Evolutionary conservation across 305 asterid genomes (phyloP).

Genomic region (Fraxinus latifolia): DNA sequence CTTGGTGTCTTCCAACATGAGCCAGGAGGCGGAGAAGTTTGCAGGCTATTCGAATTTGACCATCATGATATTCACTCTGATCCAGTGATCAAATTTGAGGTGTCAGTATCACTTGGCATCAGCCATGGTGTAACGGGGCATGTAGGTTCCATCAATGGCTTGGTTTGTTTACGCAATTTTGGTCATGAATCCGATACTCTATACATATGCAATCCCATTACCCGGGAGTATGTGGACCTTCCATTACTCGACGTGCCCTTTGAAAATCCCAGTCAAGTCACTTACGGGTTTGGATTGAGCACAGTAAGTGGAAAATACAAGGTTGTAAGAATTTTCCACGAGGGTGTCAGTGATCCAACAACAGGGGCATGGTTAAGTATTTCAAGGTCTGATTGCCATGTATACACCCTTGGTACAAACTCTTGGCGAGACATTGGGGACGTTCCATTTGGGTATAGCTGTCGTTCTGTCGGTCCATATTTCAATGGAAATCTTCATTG

Average conservation of each 20-base stretch:
- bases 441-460: slow-evolving; percentile 10
- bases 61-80: slow-evolving; percentile 23
- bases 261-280: slow-evolving; percentile 5
- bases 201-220: slow-evolving; percentile 27
- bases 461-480: slow-evolving; percentile 11
- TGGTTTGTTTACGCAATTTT: slow-evolving; percentile 19
- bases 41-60: slow-evolving; percentile 25
- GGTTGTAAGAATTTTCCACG: slow-evolving; percentile 28
- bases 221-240: slow-evolving; percentile 14
- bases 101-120: not conserved
- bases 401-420: slow-evolving; percentile 32
- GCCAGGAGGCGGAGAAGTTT: slow-evolving; percentile 11
- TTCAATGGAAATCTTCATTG: slow-evolving; percentile 32
- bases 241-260: not conserved
- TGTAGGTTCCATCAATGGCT: slow-evolving; percentile 26
- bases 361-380: not conserved
- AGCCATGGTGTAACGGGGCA: not conserved
- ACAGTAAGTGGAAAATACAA: slow-evolving; percentile 15
- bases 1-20: slow-evolving; percentile 36
- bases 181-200: not conserved
- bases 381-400: slow-evolving; percentile 6
- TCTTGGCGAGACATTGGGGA: slow-evolving; percentile 33
- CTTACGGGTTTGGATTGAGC: slow-evolving; percentile 30
- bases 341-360: not conserved
- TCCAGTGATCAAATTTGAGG: not conserved